Evolutionary conservation across 306 rosid species (phyloP).

Genomic region (Abrus precatorius): DNA sequence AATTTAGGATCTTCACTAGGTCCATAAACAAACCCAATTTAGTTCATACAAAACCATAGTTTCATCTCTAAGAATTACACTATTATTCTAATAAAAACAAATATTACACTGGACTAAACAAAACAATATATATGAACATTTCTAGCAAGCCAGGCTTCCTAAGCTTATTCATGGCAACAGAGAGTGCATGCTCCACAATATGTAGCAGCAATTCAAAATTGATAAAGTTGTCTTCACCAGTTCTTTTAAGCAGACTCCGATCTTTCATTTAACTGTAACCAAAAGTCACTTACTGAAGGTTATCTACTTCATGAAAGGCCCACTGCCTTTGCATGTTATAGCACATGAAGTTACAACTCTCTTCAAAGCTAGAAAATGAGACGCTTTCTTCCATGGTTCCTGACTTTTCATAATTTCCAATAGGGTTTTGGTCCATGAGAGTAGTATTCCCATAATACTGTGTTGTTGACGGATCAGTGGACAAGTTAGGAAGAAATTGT

Average conservation of each 20-base stretch:
- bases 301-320: slow-evolving; percentile 64
- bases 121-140: slow-evolving; percentile 55
- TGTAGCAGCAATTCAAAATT: slow-evolving; percentile 50
- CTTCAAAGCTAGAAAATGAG: slow-evolving; percentile 76
- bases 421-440: slow-evolving; percentile 57
- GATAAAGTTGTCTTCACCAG: slow-evolving; percentile 54
- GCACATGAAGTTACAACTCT: slow-evolving; percentile 67
- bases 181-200: slow-evolving; percentile 53
- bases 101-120: slow-evolving; percentile 56
- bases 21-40: slow-evolving; percentile 46
- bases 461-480: slow-evolving; percentile 45
- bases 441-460: slow-evolving; percentile 54
- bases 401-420: slow-evolving; percentile 61
- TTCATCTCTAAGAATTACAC: slow-evolving; percentile 51
- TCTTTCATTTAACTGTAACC: slow-evolving; percentile 52
- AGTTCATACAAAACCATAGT: slow-evolving; percentile 47
- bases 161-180: slow-evolving; percentile 55
- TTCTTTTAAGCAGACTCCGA: slow-evolving; percentile 33
- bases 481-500: slow-evolving; percentile 55
- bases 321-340: slow-evolving; percentile 69
- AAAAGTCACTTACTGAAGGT: slow-evolving; percentile 70
- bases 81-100: slow-evolving; percentile 49
- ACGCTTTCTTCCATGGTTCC: slow-evolving; percentile 62
- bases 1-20: slow-evolving; percentile 49
- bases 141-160: slow-evolving; percentile 62